Evolutionary conservation across 176 grass and related monocot genomes (phyloP).

Genomic region (Bothriochloa decipiens): DNA sequence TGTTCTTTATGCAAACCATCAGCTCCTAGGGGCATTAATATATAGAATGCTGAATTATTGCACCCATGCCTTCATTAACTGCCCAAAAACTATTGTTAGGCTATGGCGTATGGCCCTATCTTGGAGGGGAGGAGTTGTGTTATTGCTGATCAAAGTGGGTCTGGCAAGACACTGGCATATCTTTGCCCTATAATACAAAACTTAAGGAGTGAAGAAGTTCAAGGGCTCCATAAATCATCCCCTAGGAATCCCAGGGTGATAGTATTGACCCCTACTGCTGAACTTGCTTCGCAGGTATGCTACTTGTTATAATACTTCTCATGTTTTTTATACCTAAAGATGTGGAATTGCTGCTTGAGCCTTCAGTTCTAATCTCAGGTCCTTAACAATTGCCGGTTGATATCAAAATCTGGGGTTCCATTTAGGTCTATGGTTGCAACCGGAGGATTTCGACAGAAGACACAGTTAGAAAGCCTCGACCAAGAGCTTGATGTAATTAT

Average conservation of each 20-base stretch:
- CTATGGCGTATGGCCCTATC: conserved; percentile 73
- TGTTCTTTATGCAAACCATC: neutral
- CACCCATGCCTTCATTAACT: neutral
- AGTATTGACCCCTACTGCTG: conserved; percentile 84
- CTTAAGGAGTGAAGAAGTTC: conserved; percentile 74
- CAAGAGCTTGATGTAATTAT: conserved; percentile 90
- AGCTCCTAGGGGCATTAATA: neutral
- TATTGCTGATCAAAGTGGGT: conserved; percentile 95
- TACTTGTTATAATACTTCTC: neutral
- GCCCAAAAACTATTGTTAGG: conserved; percentile 44
- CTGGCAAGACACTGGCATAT: conserved; percentile 91
- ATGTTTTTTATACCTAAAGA: neutral
- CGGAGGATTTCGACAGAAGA: conserved; percentile 87
- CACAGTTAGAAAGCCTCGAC: conserved; percentile 82
- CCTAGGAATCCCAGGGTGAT: conserved; percentile 75
- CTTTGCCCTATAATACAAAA: conserved; percentile 81
- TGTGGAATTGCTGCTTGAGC: neutral
- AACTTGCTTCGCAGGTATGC: conserved; percentile 86
- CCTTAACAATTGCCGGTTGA: conserved; percentile 76
- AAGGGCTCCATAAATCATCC: conserved; percentile 58
- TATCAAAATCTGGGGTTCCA: conserved; percentile 78
- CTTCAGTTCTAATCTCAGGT: conserved; percentile 46
- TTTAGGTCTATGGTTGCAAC: conserved; percentile 96
- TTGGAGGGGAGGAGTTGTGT: conserved; percentile 87
- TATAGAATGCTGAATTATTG: neutral